phyloP scores from a whole-genome alignment of 1,284 basidiomycete species.

The Paramarasmius palmivorus region DNA sequence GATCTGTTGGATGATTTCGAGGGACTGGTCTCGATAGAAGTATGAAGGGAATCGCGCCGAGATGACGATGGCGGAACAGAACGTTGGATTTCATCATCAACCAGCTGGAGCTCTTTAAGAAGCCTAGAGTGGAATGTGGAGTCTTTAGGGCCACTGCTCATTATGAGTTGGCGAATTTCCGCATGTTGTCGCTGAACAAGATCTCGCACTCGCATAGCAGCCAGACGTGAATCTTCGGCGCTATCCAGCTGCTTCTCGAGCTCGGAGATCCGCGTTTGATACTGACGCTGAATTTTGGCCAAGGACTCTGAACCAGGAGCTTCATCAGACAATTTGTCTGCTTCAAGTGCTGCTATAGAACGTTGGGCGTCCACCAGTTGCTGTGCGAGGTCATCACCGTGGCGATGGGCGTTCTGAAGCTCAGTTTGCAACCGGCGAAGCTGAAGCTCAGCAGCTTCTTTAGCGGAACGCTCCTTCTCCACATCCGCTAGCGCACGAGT shows the following conservation, averaged over 20 bases:
- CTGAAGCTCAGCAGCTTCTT: slow-evolving; percentile 65
- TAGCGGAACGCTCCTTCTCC: slow-evolving; percentile 63
- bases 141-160: slow-evolving; percentile 58
- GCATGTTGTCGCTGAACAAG: slow-evolving; percentile 69
- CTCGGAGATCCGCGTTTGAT: slow-evolving; percentile 63
- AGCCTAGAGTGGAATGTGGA: slow-evolving; percentile 65
- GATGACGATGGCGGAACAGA: slow-evolving; percentile 34
- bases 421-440: slow-evolving; percentile 61
- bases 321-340: slow-evolving; percentile 67
- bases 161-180: slow-evolving; percentile 67
- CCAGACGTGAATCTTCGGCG: slow-evolving; percentile 48
- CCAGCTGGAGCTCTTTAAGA: slow-evolving; percentile 66
- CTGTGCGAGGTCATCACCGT: slow-evolving; percentile 53
- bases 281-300: slow-evolving; percentile 64
- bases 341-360: slow-evolving; percentile 69
- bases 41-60: slow-evolving; percentile 27
- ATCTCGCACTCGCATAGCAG: slow-evolving; percentile 57
- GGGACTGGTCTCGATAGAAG: slow-evolving; percentile 39
- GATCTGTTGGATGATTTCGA: slow-evolving; percentile 42
- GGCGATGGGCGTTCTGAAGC: slow-evolving; percentile 51
- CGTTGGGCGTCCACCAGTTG: slow-evolving; percentile 53
- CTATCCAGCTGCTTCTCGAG: slow-evolving; percentile 68
- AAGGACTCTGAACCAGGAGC: slow-evolving; percentile 54
- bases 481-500: slow-evolving; percentile 56
- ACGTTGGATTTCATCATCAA: slow-evolving; percentile 66